Evolutionary conservation across 345 rosid species (phyloP).

Genomic region (Eucalyptus coolabah): DNA sequence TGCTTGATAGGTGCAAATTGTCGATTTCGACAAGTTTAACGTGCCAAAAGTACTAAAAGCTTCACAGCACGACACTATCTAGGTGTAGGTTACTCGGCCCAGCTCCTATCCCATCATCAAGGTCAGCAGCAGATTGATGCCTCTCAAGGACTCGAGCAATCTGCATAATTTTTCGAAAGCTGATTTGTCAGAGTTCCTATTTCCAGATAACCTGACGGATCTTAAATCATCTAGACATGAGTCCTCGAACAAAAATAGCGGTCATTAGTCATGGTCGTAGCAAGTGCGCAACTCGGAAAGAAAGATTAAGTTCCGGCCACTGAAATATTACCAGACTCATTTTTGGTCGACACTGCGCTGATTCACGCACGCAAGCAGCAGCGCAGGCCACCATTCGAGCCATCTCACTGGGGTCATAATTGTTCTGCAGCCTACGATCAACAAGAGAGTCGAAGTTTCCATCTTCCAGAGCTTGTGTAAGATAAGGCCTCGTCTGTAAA

Average conservation of each 20-base stretch:
- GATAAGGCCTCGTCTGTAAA: conserved; percentile 64
- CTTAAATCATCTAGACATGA: not conserved
- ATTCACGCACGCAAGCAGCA: conserved; percentile 72
- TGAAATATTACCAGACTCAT: conserved; percentile 65
- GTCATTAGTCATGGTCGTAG: too few relatives aligned
- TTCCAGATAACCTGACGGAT: too few relatives aligned
- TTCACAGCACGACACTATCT: too few relatives aligned
- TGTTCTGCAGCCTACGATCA: conserved; percentile 44
- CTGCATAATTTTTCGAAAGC: not conserved
- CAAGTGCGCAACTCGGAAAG: too few relatives aligned
- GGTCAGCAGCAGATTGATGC: too few relatives aligned
- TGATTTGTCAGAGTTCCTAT: not conserved
- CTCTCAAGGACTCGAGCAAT: too few relatives aligned
- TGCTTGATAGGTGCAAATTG: too few relatives aligned
- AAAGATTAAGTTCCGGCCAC: not conserved
- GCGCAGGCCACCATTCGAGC: conserved; percentile 82
- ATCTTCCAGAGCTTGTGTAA: conserved; percentile 43
- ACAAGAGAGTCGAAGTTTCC: not conserved
- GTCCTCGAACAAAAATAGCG: not conserved
- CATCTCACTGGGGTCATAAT: conserved; percentile 60
- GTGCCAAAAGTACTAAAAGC: too few relatives aligned
- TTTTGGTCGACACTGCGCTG: conserved; percentile 65
- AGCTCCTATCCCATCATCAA: too few relatives aligned
- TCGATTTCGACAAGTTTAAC: too few relatives aligned
- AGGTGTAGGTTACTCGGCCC: too few relatives aligned